Evolutionary conservation across 441 rosid genomes (phyloP).

Genomic region (Kokia cookei): DNA sequence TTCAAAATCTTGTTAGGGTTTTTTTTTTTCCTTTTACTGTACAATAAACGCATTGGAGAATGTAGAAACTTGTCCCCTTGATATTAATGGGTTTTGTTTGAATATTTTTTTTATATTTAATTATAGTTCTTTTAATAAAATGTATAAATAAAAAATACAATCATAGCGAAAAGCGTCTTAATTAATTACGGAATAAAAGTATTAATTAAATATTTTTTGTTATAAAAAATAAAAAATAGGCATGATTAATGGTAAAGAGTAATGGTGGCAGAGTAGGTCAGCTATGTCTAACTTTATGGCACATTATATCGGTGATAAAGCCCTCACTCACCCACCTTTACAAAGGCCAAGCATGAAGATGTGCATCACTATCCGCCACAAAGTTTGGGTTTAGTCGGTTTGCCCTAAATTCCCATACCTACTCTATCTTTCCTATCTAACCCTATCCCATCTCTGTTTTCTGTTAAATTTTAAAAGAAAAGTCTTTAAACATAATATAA

Average conservation of each 20-base stretch:
- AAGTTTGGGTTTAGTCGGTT: neutral
- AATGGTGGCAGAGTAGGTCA: neutral
- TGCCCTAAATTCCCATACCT: neutral
- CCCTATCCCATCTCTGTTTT: neutral
- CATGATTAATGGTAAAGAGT: neutral
- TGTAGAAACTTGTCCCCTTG: neutral
- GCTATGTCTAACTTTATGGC: conserved; percentile 6
- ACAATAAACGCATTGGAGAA: neutral
- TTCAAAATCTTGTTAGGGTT: neutral
- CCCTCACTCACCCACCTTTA: neutral
- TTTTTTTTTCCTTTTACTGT: neutral
- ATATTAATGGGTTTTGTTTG: neutral
- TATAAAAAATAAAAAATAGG: neutral
- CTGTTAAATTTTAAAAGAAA: neutral
- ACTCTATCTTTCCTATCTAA: neutral
- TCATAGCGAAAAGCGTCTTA: neutral
- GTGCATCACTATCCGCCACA: neutral
- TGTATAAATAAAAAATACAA: no score
- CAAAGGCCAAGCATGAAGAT: neutral
- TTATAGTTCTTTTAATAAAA: neutral
- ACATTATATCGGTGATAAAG: conserved; percentile 8
- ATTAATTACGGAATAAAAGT: neutral
- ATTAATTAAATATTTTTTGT: no score
- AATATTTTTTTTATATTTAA: neutral
- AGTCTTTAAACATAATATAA: neutral